A percentile compares a stretch with the other conserved stretches of the same genome.
These are phyloP conservation scores for Aureobasidium sp. DNA, from an alignment of 2,329 filamentous ascomycete species.

Conservation along the genomic window DNA sequence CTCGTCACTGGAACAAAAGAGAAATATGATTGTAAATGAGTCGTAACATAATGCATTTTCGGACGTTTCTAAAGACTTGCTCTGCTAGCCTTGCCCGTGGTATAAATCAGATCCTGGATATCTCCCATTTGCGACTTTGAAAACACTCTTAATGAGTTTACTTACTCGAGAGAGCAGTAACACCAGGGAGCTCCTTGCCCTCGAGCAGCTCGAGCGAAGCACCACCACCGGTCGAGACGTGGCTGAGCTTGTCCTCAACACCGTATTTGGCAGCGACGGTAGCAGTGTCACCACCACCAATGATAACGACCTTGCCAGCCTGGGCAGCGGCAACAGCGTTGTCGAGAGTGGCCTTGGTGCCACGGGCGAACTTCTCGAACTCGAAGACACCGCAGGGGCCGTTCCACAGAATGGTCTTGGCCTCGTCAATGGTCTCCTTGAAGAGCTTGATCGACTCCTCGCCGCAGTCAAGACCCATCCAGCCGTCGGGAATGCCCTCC, in stretches of 20 bases:
- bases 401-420: conserved; percentile 98
- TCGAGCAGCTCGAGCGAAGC: conserved; percentile 93
- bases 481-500: conserved; percentile 89
- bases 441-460: conserved; percentile 81
- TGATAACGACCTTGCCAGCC: conserved; percentile 91
- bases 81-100: conserved; percentile 14
- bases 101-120: conserved; percentile 14
- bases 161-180: conserved; percentile 78
- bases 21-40: not conserved
- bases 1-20: not conserved
- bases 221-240: conserved; percentile 95
- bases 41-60: conserved; percentile 15
- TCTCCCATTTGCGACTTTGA: conserved; percentile 6
- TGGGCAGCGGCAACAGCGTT: conserved; percentile 75
- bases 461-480: conserved; percentile 96
- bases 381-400: conserved; percentile 96
- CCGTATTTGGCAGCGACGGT: conserved; percentile 97
- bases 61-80: conserved; percentile 13
- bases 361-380: conserved; percentile 86
- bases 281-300: conserved; percentile 94
- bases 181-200: conserved; percentile 95
- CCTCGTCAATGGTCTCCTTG: conserved; percentile 76
- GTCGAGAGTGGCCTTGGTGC: conserved; percentile 87
- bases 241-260: conserved; percentile 93
- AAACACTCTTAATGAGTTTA: conserved; percentile 30